These are phyloP conservation scores for Calocera viscosa DNA, from an alignment of 768 basidiomycete genomes.

Conservation along the genomic window DNA sequence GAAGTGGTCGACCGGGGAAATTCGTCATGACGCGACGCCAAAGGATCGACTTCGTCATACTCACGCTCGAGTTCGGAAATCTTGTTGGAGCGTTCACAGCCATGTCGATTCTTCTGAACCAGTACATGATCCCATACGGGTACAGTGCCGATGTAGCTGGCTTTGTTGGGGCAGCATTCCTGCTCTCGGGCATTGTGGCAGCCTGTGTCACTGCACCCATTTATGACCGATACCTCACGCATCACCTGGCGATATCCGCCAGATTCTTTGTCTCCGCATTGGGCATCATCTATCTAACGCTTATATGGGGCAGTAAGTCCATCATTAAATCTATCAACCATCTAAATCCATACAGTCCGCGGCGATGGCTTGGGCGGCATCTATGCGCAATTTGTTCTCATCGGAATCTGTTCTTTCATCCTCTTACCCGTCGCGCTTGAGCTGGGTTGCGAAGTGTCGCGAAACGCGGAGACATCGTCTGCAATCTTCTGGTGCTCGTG, in stretches of 20 bases:
- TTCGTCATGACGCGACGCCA: conserved; percentile 50
- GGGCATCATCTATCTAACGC: conserved; percentile 46
- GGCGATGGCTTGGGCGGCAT: conserved; percentile 48
- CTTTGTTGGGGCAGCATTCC: conserved; percentile 33
- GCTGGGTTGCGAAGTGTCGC: conserved; percentile 64
- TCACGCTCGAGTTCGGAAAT: conserved; percentile 48
- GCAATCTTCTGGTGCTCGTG: conserved; percentile 66
- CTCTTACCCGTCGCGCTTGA: conserved; percentile 69
- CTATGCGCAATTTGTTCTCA: conserved; percentile 53
- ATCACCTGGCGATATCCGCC: conserved; percentile 44
- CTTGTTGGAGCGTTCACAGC: conserved; percentile 50
- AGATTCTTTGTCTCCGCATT: conserved; percentile 52
- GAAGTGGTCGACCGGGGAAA: conserved; percentile 29
- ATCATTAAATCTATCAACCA: neutral
- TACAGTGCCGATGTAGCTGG: conserved; percentile 57
- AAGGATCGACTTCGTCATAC: conserved; percentile 55
- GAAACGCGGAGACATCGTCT: conserved; percentile 65
- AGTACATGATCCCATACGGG: conserved; percentile 65
- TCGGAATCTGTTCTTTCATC: conserved; percentile 52
- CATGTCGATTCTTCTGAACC: conserved; percentile 52
- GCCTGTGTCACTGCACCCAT: conserved; percentile 59
- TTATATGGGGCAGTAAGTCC: conserved; percentile 66
- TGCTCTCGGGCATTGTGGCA: conserved; percentile 47
- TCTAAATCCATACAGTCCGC: conserved; percentile 34
- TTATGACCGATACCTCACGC: conserved; percentile 70